Base-by-base conservation (phyloP, 148 eudicot genomes). In the Arbutus unedo region DNA sequence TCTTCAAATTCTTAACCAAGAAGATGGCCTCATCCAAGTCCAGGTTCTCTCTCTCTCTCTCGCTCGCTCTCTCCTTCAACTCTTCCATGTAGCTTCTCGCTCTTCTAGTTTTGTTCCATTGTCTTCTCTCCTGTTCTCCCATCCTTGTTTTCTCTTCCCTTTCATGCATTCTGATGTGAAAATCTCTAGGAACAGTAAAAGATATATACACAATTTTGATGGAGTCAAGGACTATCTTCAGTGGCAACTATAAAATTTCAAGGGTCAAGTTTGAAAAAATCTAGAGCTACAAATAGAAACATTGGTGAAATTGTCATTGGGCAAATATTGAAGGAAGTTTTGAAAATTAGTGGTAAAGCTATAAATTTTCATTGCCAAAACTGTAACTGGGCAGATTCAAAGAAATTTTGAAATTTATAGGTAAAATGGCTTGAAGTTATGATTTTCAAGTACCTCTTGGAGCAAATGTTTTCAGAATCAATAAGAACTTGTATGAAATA, bases 1-100 rank as follows among this genome's bases (percentile, higher is more conserved):
- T 66, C 98, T 96, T 82, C 99, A 96, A 87, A 88, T 96, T 83
- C 93, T 96, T 41, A 91, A 93, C 85, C 96, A 93, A 82, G 95
- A 92, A 77, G 99, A 96, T 89, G 98, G 96, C 64, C 85, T 85
- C 83, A 85, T 96, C 88, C 99, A 94, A 94, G 97, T 97, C 81
- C 96, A 97, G 99, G 99, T 97, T 82, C 86, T 21, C 68, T 62
- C 68, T 62, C 68, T 62, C 68, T 62, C 38, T 62, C 31, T 60
- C 25, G 19, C 9, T 60, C 66, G 6, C 25, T 57, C 64, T 56
- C 19, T 43, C 38, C 38, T 31, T 31, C 38, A 31, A 31, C 38
- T 21, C 67, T 25, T 66, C 43, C 44, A 25, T 25, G 13, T 64
- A 4, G 2, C 43, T 66, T 66, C 16, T 25, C 44, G 3, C 38